Base-by-base conservation (phyloP, 2,329 filamentous ascomycete species). In the Xylaria sp. region DNA sequence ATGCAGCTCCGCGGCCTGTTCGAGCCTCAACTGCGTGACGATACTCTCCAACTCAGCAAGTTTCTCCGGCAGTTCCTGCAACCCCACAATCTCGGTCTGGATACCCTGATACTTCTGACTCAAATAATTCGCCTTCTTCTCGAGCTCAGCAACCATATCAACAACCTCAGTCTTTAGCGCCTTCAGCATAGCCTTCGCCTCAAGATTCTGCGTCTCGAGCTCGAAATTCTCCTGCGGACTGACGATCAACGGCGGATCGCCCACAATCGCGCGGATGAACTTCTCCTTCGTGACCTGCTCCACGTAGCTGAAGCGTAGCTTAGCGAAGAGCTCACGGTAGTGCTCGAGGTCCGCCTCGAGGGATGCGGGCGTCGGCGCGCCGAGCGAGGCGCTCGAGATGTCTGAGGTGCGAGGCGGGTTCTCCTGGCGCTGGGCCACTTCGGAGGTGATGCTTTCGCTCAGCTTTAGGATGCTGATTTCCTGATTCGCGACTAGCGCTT, bases 201-300 rank as follows among this genome's bases (percentile, higher is more conserved):
- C 80, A 13, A 91, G 78, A 61, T 91, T 87, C 59, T 82, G 79
- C 66, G 75, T 79, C 71, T 94, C 91, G 23, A 96, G 76, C 59
- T 87, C 86, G 52, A 88, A 78, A 71, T 97, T 97, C 71, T 97
- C 92, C 67, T 87, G 83, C 49, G 87, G 84, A 47, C 88, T 88
- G 59, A 96, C 90, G 51, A 97, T 88, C 13, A 92, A 81, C 0
- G 93, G 94, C 53, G 92, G 91, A 64, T 96, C 90, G 64, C 91
- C 91, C 13, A 95, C 91, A 67, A 97, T 95, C 64, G 90, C 88
- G 66, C 92, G 90, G 57, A 99, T 87, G 74, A 97, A 97, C 71
- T 96, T 96, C 74, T 99, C 94, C 76, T 97, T 99, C 50, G 93
- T 97, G 63, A 97, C 92, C 79, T 97, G 94, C 76, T 99, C 94